Base-by-base conservation (phyloP, 805 yeast species). In the Yarrowia alimentaria region DNA sequence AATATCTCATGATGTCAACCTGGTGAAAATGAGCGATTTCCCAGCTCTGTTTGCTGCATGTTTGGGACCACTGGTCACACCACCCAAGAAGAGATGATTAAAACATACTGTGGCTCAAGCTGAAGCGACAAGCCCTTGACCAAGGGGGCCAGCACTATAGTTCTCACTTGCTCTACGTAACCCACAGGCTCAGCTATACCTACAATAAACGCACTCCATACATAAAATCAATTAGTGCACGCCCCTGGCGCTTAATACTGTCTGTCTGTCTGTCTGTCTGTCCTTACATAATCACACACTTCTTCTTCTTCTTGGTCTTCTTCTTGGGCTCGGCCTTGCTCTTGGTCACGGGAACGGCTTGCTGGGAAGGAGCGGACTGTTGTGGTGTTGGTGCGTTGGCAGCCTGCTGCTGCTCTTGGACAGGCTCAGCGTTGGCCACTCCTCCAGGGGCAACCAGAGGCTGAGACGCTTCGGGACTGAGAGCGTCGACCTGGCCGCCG, bases 271-370 rank as follows among this genome's bases (percentile, higher is more conserved):
- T 22, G 10, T 22, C 7, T 22, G 10, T 22, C 18, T 28, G 7
- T 28, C 16, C 2, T 26, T 28, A 40, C 47, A 40, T 40, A 40
- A 40, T 40, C 25, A 40, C 47, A 40, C 47, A 40, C 47, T 40
- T 40, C 47, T 40, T 40, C 47, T 40, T 40, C 47, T 40, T 40
- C 47, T 40, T 40, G 33, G 25, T 28, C 47, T 28, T 40, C 47
- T 40, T 40, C 47, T 40, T 40, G 47, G 47, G 33, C 25, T 40
- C 47, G 26, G 24, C 33, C 47, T 40, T 26, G 33, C 28, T 30
- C 30, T 37, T 40, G 33, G 25, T n/a, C 10, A 19, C 47, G 19
- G 47, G 33, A 14, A 33, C 32, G 24, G 47, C 17, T 25, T 40
- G 25, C 32, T 40, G 47, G 18, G 47, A 9, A 11, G 47, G 47